phyloP scores from a whole-genome alignment of 192 early-diverging fungal species.

The Linnemannia hyalina region DNA sequence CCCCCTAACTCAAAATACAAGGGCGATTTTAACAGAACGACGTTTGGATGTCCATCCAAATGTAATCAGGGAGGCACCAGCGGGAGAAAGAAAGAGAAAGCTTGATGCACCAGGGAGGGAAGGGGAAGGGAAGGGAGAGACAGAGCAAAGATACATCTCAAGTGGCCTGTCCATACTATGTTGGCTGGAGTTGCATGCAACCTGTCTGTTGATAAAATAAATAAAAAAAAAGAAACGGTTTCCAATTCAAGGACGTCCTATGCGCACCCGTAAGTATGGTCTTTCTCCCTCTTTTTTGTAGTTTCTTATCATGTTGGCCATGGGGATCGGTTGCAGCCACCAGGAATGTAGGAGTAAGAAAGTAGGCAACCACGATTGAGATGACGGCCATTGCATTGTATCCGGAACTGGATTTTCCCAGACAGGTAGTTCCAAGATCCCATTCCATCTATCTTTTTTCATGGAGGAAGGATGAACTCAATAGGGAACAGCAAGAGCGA shows the following conservation, averaged over 20 bases:
- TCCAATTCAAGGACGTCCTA: neutral
- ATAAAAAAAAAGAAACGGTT: neutral
- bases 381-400: neutral
- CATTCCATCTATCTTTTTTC: no score
- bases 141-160: neutral
- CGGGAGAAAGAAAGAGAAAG: neutral
- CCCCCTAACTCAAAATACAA: conserved; percentile 5
- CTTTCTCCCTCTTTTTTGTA: neutral
- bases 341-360: neutral
- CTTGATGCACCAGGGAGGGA: neutral
- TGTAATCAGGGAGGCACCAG: neutral
- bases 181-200: neutral
- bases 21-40: neutral
- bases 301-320: neutral
- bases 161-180: neutral
- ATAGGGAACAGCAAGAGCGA: neutral
- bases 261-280: neutral
- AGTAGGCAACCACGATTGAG: neutral
- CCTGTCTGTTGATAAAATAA: neutral
- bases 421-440: no score
- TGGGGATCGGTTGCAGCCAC: neutral
- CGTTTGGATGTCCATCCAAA: neutral
- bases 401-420: neutral
- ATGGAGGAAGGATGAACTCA: neutral
- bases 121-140: neutral